Percentiles rank a stretch among this genome's conserved stretches.
Conservation (phyloP, 2,329 filamentous ascomycete species). For the Parastagonospora nodorum region DNA sequence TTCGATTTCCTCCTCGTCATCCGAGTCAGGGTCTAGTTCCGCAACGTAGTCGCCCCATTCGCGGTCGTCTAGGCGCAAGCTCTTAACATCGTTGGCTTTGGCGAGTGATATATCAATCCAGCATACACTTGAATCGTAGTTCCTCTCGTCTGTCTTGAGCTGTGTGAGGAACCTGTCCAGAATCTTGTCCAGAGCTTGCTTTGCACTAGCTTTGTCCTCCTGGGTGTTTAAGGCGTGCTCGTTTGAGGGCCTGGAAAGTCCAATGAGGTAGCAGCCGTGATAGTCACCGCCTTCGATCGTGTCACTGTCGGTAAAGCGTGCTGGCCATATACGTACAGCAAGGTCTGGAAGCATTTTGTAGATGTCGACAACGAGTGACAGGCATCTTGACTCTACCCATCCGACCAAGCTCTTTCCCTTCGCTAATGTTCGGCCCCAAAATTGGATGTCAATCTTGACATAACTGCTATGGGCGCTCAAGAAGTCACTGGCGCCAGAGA, state of each 20-base stretch:
- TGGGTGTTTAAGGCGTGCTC: neutral
- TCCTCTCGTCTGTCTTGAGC: slow-evolving; percentile 39
- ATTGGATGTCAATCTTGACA: slow-evolving; percentile 66
- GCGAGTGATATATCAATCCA: slow-evolving; percentile 44
- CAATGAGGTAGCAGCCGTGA: slow-evolving; percentile 66
- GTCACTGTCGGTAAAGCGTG: slow-evolving; percentile 54
- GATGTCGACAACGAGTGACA: slow-evolving; percentile 64
- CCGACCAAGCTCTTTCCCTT: slow-evolving; percentile 63
- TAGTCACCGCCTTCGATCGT: slow-evolving; percentile 52
- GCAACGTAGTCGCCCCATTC: slow-evolving; percentile 58
- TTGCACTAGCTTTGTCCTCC: slow-evolving; percentile 51
- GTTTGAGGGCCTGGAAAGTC: slow-evolving; percentile 48
- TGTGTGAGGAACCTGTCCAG: slow-evolving; percentile 45
- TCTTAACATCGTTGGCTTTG: slow-evolving; percentile 42
- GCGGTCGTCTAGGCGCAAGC: slow-evolving; percentile 53
- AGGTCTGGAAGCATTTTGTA: slow-evolving; percentile 58
- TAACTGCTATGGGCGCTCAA: slow-evolving; percentile 59
- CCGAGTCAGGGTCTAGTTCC: slow-evolving; percentile 48
- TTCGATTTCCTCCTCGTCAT: slow-evolving; percentile 34
- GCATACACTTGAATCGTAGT: slow-evolving; percentile 41
- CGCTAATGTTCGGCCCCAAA: slow-evolving; percentile 64
- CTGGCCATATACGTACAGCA: slow-evolving; percentile 66
- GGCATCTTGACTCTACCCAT: slow-evolving; percentile 67
- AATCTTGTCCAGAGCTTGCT: slow-evolving; percentile 50
- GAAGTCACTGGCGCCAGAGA: slow-evolving; percentile 50